Percentiles rank a stretch among this genome's conserved stretches.
These are phyloP conservation scores for Silene uniflora DNA, from an alignment of 148 eudicot species.

Conservation along the genomic window DNA sequence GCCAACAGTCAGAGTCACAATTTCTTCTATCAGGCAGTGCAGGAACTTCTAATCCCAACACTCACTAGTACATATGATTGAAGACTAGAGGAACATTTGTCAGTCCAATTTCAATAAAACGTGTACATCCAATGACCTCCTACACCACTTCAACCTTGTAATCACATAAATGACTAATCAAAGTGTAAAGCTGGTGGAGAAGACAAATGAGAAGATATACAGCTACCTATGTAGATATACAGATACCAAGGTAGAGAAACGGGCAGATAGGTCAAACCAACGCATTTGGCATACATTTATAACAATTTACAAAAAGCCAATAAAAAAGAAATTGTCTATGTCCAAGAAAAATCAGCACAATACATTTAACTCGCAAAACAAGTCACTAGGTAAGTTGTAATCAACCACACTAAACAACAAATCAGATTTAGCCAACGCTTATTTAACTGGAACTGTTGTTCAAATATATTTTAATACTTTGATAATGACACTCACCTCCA, in stretches of 20 bases:
- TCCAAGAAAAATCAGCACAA: neutral
- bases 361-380: neutral
- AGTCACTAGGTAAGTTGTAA: neutral
- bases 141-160: neutral
- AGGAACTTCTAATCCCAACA: neutral
- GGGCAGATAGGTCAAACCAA: neutral
- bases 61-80: neutral
- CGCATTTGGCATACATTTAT: neutral
- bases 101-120: neutral
- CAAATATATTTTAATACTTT: neutral
- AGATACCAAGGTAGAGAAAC: neutral
- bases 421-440: neutral
- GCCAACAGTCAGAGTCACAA: neutral
- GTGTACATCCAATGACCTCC: neutral
- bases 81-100: neutral
- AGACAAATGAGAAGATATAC: neutral
- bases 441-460: neutral
- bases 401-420: neutral
- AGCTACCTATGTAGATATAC: neutral
- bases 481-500: conserved; percentile 45
- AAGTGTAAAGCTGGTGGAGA: neutral
- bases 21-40: neutral
- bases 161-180: neutral
- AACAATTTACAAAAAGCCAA: conserved; percentile 1
- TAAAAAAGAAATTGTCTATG: neutral